These are phyloP conservation scores for Nemania diffusa DNA, from an alignment of 2,329 filamentous ascomycete genomes.

Conservation along the genomic window DNA sequence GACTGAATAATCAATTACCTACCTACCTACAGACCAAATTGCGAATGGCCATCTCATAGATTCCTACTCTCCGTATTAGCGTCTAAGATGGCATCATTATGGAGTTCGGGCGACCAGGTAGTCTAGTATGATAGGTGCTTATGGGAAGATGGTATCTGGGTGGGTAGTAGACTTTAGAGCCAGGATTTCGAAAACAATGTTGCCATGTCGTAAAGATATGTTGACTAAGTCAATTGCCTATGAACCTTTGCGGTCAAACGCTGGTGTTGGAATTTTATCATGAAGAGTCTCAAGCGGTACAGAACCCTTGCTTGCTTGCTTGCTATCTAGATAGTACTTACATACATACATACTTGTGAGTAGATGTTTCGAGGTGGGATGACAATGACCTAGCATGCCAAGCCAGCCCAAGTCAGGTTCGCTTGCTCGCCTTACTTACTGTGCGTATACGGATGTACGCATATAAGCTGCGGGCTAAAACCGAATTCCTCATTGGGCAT, in stretches of 20 bases:
- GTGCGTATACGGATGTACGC: too few relatives aligned
- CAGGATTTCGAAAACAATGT: too few relatives aligned
- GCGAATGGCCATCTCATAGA: background rate
- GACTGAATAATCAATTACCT: constrained; percentile 19
- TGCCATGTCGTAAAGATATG: background rate
- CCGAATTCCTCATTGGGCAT: background rate
- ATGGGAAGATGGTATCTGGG: background rate
- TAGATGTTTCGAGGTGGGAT: background rate
- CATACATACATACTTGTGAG: too few relatives aligned
- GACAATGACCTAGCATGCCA: background rate
- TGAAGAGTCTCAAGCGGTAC: too few relatives aligned
- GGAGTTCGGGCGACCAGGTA: background rate
- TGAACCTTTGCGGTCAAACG: background rate
- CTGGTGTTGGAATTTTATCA: background rate
- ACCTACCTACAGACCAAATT: background rate
- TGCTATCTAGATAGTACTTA: too few relatives aligned
- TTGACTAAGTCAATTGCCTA: background rate
- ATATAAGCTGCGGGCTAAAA: constrained; percentile 3
- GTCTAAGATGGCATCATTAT: background rate
- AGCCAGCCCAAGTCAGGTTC: constrained; percentile 16
- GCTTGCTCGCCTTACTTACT: constrained; percentile 7
- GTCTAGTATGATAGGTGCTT: background rate
- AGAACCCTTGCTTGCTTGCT: too few relatives aligned
- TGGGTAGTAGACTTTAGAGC: too few relatives aligned
- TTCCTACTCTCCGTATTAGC: background rate